Percentiles rank a stretch among this genome's conserved stretches.
Evolutionary conservation across 495 filamentous ascomycete genomes (phyloP).

Genomic region (Lasiosphaeria miniovina): DNA sequence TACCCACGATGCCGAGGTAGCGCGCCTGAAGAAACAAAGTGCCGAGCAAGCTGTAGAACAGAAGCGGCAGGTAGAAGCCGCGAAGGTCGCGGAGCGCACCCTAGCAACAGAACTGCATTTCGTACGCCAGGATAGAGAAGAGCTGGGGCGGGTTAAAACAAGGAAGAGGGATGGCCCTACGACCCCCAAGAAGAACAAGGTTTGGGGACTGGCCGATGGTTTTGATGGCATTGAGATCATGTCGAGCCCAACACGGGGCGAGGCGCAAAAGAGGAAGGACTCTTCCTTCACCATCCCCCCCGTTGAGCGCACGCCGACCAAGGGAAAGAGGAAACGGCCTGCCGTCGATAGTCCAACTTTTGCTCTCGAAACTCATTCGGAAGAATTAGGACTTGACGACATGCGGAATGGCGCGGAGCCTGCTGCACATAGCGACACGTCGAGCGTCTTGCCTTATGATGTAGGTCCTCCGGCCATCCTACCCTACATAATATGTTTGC

Average conservation of each 20-base stretch:
- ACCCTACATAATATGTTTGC: conserved; percentile 6
- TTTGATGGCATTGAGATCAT: conserved; percentile 54
- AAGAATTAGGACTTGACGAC: conserved; percentile 4
- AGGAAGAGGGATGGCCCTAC: conserved; percentile 36
- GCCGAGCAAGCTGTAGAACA: conserved; percentile 47
- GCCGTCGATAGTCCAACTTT: conserved; percentile 47
- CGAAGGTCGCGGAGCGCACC: conserved; percentile 42
- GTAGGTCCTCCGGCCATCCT: conserved; percentile 23
- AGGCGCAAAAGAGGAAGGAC: conserved; percentile 33
- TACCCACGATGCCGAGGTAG: conserved; percentile 44
- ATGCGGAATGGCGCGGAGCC: background rate
- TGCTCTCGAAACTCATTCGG: conserved; percentile 44
- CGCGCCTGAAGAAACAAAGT: conserved; percentile 40
- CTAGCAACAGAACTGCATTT: conserved; percentile 52
- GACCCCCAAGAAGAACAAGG: conserved; percentile 49
- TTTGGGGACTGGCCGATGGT: conserved; percentile 46
- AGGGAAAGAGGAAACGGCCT: conserved; percentile 51
- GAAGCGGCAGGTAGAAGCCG: conserved; percentile 44
- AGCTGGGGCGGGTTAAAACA: conserved; percentile 38
- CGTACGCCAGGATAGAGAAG: conserved; percentile 49
- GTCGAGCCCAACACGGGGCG: conserved; percentile 41
- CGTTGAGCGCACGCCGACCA: conserved; percentile 45
- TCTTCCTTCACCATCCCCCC: conserved; percentile 36
- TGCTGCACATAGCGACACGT: background rate
- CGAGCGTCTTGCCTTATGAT: conserved; percentile 30